Evolutionary conservation across 805 yeast species (phyloP).

Genomic region (Ogataea degrootiae): DNA sequence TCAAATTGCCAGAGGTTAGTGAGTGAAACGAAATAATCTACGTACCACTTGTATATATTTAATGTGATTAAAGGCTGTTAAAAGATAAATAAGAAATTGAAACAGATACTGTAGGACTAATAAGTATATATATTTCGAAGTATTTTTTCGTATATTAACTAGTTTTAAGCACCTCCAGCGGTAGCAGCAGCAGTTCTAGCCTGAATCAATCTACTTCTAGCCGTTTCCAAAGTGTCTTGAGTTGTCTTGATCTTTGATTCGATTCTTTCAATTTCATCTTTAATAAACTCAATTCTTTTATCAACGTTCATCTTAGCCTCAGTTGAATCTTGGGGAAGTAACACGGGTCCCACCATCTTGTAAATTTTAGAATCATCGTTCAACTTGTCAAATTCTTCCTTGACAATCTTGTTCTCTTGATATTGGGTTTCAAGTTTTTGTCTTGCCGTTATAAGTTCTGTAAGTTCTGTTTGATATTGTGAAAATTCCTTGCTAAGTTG

Average conservation of each 20-base stretch:
- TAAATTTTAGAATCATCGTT: conserved; percentile 71
- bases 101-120: background rate
- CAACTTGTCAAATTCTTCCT: conserved; percentile 61
- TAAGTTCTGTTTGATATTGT: conserved; percentile 25
- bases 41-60: too few species aligned
- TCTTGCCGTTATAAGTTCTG: conserved; percentile 62
- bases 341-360: conserved; percentile 88
- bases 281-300: conserved; percentile 86
- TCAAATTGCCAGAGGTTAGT: conserved; percentile 58
- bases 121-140: background rate
- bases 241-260: conserved; percentile 61
- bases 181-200: conserved; percentile 12
- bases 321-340: conserved; percentile 78
- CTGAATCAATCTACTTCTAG: conserved; percentile 42
- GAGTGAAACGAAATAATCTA: background rate
- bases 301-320: conserved; percentile 84
- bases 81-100: too few species aligned
- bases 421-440: conserved; percentile 88
- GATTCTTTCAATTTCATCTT: conserved; percentile 69
- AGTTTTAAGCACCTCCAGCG: background rate
- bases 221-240: conserved; percentile 51
- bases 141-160: background rate
- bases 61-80: too few species aligned
- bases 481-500: conserved; percentile 20
- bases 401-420: conserved; percentile 90